Evolutionary conservation across 352 stramenopile species (phyloP), one percentile per base, ranked within the genome.

Genomic region (Phytophthora melonis): DNA sequence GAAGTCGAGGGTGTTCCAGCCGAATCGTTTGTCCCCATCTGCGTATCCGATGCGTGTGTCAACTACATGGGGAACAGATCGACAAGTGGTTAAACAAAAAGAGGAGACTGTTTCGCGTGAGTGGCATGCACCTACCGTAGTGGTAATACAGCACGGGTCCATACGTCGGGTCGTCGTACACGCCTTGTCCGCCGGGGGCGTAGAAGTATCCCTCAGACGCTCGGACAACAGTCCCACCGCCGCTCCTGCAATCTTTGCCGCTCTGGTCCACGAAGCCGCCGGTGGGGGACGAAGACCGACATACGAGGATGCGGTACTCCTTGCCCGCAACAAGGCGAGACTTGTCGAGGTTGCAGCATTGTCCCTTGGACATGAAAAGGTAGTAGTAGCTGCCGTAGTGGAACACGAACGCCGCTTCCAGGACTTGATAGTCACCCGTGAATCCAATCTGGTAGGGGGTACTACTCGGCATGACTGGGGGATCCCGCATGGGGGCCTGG

Each of bases 71-170:
- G 0, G 6, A 19, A 6, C 30, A 30, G 55, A n/a, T 27, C 11
- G n/a, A 41, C 66, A 72, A 54, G 11, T 32, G 36, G n/a, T 50
- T 25, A 30, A 64, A 10, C 4, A 23, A 23, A 10, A 8, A 43
- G 8, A 11, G 49, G 32, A 4, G 50, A 23, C 16, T n/a, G 13
- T 27, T 45, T 16, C 39, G 39, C 18, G 39, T n/a, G 39, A 45
- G 43, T 23, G 25, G 13, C n/a, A 2, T 23, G 8, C 14, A 63
- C 74, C 27, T 59, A 87, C 80, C 80, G 65, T 86, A 84, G 69
- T 88, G 79, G 57, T 88, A 88, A 68, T 88, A 86, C 59, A 85
- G 58, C 43, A 86, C 73, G n/a, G 79, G 79, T 14, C 77, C 79
- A 53, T 78, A 72, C 13, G 65, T 80, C 5, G 77, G 68, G 58